These are phyloP conservation scores for Coriolopsis trogii DNA, from an alignment of 1,284 basidiomycete genomes.

Conservation along the genomic window DNA sequence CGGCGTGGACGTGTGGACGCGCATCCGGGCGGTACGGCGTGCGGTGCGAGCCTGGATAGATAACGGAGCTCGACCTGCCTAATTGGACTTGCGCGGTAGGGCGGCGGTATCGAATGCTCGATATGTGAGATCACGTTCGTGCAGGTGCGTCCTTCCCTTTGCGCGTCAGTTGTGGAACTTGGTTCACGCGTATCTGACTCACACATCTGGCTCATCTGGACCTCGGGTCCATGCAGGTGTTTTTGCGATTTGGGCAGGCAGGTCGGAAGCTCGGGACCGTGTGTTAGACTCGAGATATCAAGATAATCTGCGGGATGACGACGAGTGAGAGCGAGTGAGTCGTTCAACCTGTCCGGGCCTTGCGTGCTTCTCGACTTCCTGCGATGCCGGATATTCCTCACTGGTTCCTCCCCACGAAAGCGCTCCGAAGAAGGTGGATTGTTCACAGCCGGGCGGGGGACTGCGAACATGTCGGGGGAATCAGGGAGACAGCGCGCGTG, in stretches of 20 bases:
- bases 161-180: slow-evolving; percentile 8
- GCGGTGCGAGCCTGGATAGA: too few relatives aligned
- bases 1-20: too few relatives aligned
- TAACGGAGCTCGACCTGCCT: slow-evolving; percentile 12
- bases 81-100: slow-evolving; percentile 5
- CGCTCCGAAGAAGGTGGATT: neutral
- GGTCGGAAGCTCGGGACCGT: slow-evolving; percentile 24
- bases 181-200: slow-evolving; percentile 15
- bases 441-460: neutral
- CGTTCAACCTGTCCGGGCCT: slow-evolving; percentile 1
- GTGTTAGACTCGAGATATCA: slow-evolving; percentile 24
- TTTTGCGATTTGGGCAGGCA: slow-evolving; percentile 11
- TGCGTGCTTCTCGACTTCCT: slow-evolving; percentile 23
- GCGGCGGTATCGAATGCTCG: neutral
- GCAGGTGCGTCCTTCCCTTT: slow-evolving; percentile 16
- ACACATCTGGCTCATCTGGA: slow-evolving; percentile 16
- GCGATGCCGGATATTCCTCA: slow-evolving; percentile 25
- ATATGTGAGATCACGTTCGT: slow-evolving; percentile 8
- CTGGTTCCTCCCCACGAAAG: neutral
- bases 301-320: slow-evolving; percentile 22
- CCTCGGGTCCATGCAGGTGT: slow-evolving; percentile 5
- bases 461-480: slow-evolving; percentile 11
- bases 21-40: too few relatives aligned
- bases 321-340: too few relatives aligned
- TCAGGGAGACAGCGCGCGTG: slow-evolving; percentile 1